Percentiles rank a stretch among this genome's conserved stretches.
Conservation (phyloP, 495 filamentous ascomycete species). For the Jackrogersella minutella region DNA sequence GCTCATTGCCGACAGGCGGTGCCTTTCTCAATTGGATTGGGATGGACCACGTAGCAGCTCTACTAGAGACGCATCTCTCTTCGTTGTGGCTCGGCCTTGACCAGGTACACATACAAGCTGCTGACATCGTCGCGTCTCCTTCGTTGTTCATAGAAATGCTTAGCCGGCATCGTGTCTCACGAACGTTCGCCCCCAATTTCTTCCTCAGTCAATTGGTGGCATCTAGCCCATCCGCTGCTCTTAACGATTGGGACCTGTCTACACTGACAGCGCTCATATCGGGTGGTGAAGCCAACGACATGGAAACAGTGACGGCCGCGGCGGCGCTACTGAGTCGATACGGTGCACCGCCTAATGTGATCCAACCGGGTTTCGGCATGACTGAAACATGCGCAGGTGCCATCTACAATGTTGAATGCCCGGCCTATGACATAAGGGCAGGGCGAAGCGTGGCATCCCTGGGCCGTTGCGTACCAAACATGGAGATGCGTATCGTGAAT, state of each 20-base stretch:
- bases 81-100: slow-evolving; percentile 50
- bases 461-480: slow-evolving; percentile 50
- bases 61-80: slow-evolving; percentile 59
- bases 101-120: slow-evolving; percentile 58
- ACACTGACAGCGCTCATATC: slow-evolving; percentile 19
- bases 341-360: slow-evolving; percentile 49
- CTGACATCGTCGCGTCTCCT: slow-evolving; percentile 54
- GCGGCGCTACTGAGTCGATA: slow-evolving; percentile 40
- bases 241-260: background rate
- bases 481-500: slow-evolving; percentile 41
- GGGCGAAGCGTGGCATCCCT: slow-evolving; percentile 52
- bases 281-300: slow-evolving; percentile 43
- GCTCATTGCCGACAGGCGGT: slow-evolving; percentile 6
- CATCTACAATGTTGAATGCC: slow-evolving; percentile 52
- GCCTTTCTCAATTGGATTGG: slow-evolving; percentile 61
- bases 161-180: slow-evolving; percentile 51
- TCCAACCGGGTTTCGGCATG: slow-evolving; percentile 63
- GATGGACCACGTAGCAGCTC: slow-evolving; percentile 64
- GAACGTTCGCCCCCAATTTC: slow-evolving; percentile 66
- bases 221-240: too few species aligned
- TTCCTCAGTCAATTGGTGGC: slow-evolving; percentile 59
- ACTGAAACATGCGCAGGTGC: slow-evolving; percentile 63
- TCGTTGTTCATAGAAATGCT: slow-evolving; percentile 57
- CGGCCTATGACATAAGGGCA: slow-evolving; percentile 53
- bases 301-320: slow-evolving; percentile 35